phyloP scores from a whole-genome alignment of 352 stramenopile genomes.

The Lagenidium sp. region DNA sequence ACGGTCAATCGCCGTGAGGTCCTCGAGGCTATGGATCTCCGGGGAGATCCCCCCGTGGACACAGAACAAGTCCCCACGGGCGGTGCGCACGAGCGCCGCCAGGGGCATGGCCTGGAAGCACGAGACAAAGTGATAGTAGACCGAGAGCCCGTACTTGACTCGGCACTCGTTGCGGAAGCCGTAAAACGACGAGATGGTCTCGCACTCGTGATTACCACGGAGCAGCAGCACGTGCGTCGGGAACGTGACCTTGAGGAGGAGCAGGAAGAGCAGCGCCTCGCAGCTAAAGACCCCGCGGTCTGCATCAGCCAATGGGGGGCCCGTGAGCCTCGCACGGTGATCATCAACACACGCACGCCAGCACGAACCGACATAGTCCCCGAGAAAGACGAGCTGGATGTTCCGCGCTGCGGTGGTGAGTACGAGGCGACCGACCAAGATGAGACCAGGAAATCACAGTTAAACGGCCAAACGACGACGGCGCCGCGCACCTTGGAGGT shows the following conservation, averaged over 20 bases:
- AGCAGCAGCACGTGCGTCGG: slow-evolving; percentile 52
- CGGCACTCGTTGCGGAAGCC: slow-evolving; percentile 76
- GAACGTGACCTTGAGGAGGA: slow-evolving; percentile 57
- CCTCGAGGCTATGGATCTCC: slow-evolving; percentile 29
- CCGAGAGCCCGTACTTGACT: slow-evolving; percentile 71
- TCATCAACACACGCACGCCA: no score
- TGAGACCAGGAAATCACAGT: background rate
- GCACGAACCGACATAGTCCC: slow-evolving; percentile 61
- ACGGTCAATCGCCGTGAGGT: slow-evolving; percentile 55
- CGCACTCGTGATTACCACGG: slow-evolving; percentile 77
- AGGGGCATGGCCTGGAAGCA: slow-evolving; percentile 73
- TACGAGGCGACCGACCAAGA: no score
- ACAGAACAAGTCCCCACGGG: slow-evolving; percentile 45
- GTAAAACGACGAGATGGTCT: slow-evolving; percentile 83
- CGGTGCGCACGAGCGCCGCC: slow-evolving; percentile 36
- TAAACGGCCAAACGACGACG: background rate
- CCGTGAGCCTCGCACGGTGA: no score
- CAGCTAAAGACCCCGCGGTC: slow-evolving; percentile 73
- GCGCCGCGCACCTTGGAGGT: slow-evolving; percentile 21
- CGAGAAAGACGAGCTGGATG: slow-evolving; percentile 57
- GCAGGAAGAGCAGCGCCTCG: slow-evolving; percentile 74
- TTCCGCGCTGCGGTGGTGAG: slow-evolving; percentile 36
- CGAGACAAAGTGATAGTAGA: slow-evolving; percentile 75
- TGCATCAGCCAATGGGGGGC: no score
- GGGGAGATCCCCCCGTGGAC: slow-evolving; percentile 69